Percentiles rank a stretch among this genome's conserved stretches.
Conservation (phyloP, 352 stramenopile genomes). For the Elongisporangium prolatum region DNA sequence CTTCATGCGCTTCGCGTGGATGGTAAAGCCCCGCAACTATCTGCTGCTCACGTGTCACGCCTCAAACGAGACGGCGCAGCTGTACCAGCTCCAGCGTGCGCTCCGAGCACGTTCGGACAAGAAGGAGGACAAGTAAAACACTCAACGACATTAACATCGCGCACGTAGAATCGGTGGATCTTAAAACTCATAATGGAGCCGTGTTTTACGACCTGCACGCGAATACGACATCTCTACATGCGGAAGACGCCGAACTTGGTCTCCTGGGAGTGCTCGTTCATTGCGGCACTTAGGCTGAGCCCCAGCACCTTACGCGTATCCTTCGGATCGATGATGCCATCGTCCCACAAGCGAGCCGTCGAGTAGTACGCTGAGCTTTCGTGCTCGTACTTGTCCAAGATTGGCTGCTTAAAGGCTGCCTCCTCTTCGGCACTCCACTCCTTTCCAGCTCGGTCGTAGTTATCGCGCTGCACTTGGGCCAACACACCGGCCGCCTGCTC, state of each 20-base stretch:
- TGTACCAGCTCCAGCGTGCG: slow-evolving; percentile 76
- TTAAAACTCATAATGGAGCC: slow-evolving; percentile 13
- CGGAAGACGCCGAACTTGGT: slow-evolving; percentile 96
- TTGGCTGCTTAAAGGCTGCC: slow-evolving; percentile 92
- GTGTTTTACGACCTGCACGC: background rate
- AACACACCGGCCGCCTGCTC: slow-evolving; percentile 96
- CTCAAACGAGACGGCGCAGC: slow-evolving; percentile 78
- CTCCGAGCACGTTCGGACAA: slow-evolving; percentile 33
- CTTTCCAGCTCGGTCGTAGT: slow-evolving; percentile 67
- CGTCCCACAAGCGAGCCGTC: slow-evolving; percentile 96
- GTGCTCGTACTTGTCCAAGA: slow-evolving; percentile 94
- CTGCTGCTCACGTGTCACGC: slow-evolving; percentile 78
- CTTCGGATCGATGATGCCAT: slow-evolving; percentile 97
- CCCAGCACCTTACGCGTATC: slow-evolving; percentile 89
- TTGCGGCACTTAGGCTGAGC: slow-evolving; percentile 64
- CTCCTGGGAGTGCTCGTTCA: slow-evolving; percentile 66
- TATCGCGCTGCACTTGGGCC: slow-evolving; percentile 93
- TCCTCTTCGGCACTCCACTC: slow-evolving; percentile 78
- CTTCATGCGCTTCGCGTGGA: slow-evolving; percentile 89
- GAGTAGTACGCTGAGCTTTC: slow-evolving; percentile 95
- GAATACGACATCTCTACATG: slow-evolving; percentile 69
- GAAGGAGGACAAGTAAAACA: slow-evolving; percentile 25
- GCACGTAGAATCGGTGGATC: background rate
- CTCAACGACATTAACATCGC: slow-evolving; percentile 1
- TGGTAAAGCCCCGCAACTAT: slow-evolving; percentile 87